Conservation (phyloP, 495 filamentous ascomycete genomes). For the Trichoderma parareesei region DNA sequence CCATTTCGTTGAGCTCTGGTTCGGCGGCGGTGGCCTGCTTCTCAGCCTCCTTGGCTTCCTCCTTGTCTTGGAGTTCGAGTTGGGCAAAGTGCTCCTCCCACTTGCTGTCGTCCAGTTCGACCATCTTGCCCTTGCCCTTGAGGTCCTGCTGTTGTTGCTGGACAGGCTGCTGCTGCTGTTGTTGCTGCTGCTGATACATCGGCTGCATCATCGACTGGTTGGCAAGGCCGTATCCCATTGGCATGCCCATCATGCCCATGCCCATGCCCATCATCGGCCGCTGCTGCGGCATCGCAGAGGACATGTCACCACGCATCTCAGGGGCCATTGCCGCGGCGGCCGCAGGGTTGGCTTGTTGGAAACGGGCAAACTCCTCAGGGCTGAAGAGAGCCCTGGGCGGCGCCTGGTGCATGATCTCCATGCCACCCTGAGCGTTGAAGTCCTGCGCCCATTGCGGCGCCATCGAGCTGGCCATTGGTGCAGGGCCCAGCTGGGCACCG, state of each 20-base stretch:
- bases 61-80: conserved; percentile 65
- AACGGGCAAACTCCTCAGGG: conserved; percentile 78
- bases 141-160: conserved; percentile 39
- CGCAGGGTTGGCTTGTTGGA: conserved; percentile 59
- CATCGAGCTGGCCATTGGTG: conserved; percentile 46
- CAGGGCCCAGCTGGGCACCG: conserved; percentile 22
- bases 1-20: conserved; percentile 79
- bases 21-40: conserved; percentile 76
- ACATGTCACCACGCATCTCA: conserved; percentile 25
- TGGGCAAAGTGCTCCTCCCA: conserved; percentile 96
- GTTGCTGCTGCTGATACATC: conserved; percentile 43
- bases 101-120: conserved; percentile 85
- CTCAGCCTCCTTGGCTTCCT: conserved; percentile 36
- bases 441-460: conserved; percentile 48
- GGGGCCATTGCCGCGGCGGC: conserved; percentile 44
- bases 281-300: conserved; percentile 17
- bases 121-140: conserved; percentile 85
- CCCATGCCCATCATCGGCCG: conserved; percentile 45
- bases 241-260: conserved; percentile 35
- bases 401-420: conserved; percentile 71
- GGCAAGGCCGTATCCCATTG: conserved; percentile 24
- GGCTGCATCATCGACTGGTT: conserved; percentile 28
- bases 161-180: conserved; percentile 36
- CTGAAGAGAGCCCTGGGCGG: conserved; percentile 57
- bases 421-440: conserved; percentile 59